These are phyloP conservation scores for Lepiota venenata DNA, from an alignment of 768 basidiomycete species.

Conservation along the genomic window DNA sequence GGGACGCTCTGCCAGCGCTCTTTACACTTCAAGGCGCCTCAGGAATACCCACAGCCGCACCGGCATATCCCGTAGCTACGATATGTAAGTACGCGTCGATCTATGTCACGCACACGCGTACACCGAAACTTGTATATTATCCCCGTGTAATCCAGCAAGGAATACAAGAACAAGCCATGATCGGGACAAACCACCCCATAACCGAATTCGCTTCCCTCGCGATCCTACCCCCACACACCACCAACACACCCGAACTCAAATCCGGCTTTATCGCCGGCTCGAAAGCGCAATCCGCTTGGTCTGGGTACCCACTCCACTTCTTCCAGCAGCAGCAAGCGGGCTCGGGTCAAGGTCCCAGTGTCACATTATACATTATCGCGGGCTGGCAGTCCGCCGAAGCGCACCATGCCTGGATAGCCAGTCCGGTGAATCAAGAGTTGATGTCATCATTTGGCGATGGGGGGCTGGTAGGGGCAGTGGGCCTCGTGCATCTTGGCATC, in stretches of 20 bases:
- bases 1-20: no score
- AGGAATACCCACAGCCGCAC: no score
- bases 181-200: slow-evolving; percentile 25
- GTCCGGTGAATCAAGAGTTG: slow-evolving; percentile 35
- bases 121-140: no score
- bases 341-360: background rate
- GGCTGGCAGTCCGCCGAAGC: slow-evolving; percentile 41
- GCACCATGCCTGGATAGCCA: slow-evolving; percentile 40
- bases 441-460: slow-evolving; percentile 22
- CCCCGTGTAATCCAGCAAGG: no score
- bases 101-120: no score
- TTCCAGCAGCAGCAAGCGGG: slow-evolving; percentile 24
- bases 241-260: slow-evolving; percentile 24
- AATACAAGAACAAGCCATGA: no score
- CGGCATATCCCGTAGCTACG: no score
- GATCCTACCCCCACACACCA: slow-evolving; percentile 26
- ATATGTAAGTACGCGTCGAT: no score
- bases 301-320: slow-evolving; percentile 33
- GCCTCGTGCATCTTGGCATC: slow-evolving; percentile 36
- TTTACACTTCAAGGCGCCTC: no score
- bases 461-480: slow-evolving; percentile 26
- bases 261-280: slow-evolving; percentile 27
- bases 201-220: slow-evolving; percentile 40
- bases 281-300: slow-evolving; percentile 35
- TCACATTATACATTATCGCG: slow-evolving; percentile 33